Conservation (phyloP, 495 filamentous ascomycete species). For the Aspergillus saccharolyticus region DNA sequence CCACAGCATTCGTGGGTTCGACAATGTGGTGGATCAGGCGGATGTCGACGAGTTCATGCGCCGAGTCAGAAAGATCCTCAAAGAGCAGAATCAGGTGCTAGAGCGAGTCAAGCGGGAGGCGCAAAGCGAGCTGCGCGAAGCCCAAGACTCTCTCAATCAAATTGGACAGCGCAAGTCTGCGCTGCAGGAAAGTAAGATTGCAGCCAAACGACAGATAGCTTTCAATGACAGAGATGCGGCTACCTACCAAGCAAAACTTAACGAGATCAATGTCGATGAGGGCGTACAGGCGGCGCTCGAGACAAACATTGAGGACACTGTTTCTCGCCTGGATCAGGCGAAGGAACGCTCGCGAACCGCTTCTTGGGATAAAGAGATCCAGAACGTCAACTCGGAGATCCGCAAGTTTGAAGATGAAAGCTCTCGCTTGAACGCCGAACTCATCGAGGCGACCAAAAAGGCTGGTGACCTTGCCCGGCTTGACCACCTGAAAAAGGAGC, state of each 20-base stretch:
- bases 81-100: constrained; percentile 71
- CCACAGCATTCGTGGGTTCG: constrained; percentile 83
- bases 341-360: constrained; percentile 55
- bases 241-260: constrained; percentile 58
- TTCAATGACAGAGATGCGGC: constrained; percentile 62
- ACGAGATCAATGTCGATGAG: constrained; percentile 73
- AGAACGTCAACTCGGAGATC: constrained; percentile 55
- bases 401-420: constrained; percentile 62
- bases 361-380: constrained; percentile 65
- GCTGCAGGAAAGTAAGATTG: constrained; percentile 63
- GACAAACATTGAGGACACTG: constrained; percentile 64
- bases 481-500: constrained; percentile 70
- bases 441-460: constrained; percentile 72
- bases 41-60: constrained; percentile 73
- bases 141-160: constrained; percentile 60
- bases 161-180: constrained; percentile 64
- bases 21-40: constrained; percentile 67
- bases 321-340: constrained; percentile 53
- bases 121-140: constrained; percentile 61
- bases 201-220: constrained; percentile 61
- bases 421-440: constrained; percentile 64
- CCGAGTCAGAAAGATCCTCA: constrained; percentile 64
- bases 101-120: constrained; percentile 69
- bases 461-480: constrained; percentile 75
- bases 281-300: constrained; percentile 71